phyloP scores from a whole-genome alignment of 768 basidiomycete genomes.

The Mycena capillaripes region DNA sequence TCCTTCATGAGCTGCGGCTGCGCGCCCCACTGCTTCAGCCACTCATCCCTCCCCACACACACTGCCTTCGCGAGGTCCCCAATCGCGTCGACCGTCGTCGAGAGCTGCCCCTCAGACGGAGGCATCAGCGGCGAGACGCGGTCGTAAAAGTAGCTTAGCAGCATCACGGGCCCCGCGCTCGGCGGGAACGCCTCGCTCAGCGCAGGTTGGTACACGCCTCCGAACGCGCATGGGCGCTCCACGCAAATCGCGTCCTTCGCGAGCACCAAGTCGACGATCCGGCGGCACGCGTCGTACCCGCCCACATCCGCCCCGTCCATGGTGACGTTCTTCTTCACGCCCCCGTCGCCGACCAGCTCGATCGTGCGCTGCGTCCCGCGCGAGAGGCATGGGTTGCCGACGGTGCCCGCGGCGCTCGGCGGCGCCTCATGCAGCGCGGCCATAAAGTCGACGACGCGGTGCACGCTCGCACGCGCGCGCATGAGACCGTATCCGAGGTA shows the following conservation, averaged over 20 bases:
- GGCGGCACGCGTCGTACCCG: conserved; percentile 87
- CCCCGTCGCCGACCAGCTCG: conserved; percentile 67
- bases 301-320: conserved; percentile 91
- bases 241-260: conserved; percentile 97
- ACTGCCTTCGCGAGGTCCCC: conserved; percentile 76
- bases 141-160: conserved; percentile 99
- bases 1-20: conserved; percentile 63
- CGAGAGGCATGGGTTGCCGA: conserved; percentile 89
- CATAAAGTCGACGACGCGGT: conserved; percentile 93
- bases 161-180: conserved; percentile 78
- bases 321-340: conserved; percentile 71
- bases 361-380: conserved; percentile 74
- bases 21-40: conserved; percentile 66
- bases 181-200: conserved; percentile 89
- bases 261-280: conserved; percentile 89
- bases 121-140: conserved; percentile 84
- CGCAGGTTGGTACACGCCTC: conserved; percentile 97
- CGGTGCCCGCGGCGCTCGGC: conserved; percentile 24
- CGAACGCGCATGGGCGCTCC: conserved; percentile 95
- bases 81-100: conserved; percentile 1
- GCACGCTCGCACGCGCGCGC: conserved; percentile 87
- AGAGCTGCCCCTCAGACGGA: neutral
- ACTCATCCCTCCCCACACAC: conserved; percentile 76
- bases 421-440: conserved; percentile 51
- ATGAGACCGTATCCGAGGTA: conserved; percentile 97